phyloP scores from a whole-genome alignment of 2,329 filamentous ascomycete genomes.

The Aspergillus ochraceus region DNA sequence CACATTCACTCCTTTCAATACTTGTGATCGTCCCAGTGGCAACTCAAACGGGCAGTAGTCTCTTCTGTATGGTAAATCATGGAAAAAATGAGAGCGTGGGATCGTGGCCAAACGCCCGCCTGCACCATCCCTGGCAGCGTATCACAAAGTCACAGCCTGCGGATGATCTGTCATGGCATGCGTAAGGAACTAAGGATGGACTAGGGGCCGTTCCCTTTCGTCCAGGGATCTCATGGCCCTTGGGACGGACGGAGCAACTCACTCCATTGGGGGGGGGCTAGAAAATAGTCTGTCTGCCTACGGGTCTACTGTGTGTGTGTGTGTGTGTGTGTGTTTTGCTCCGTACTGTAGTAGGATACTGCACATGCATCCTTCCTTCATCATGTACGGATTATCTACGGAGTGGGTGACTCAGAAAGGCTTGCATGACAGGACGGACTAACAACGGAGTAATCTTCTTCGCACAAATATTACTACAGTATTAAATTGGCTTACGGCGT shows the following conservation, averaged over 20 bases:
- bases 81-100: not conserved
- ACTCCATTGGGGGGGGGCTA: too few species aligned
- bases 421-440: too few species aligned
- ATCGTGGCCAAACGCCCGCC: conserved; percentile 6
- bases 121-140: conserved; percentile 12
- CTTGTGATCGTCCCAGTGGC: not conserved
- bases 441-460: not conserved
- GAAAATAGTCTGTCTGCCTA: too few species aligned
- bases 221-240: conserved; percentile 1
- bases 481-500: not conserved
- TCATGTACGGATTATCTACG: not conserved
- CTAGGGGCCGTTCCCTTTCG: not conserved
- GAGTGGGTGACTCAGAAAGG: too few species aligned
- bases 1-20: too few species aligned
- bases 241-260: not conserved
- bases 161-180: conserved; percentile 14
- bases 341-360: not conserved
- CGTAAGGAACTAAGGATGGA: not conserved
- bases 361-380: not conserved
- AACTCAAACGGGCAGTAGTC: conserved; percentile 11
- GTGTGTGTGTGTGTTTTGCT: too few species aligned
- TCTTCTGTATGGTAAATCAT: conserved; percentile 21
- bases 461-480: not conserved
- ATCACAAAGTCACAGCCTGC: conserved; percentile 11
- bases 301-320: too few species aligned